These are phyloP conservation scores for Flaveria linearis DNA, from an alignment of 129 eudicot species.

Conservation along the genomic window DNA sequence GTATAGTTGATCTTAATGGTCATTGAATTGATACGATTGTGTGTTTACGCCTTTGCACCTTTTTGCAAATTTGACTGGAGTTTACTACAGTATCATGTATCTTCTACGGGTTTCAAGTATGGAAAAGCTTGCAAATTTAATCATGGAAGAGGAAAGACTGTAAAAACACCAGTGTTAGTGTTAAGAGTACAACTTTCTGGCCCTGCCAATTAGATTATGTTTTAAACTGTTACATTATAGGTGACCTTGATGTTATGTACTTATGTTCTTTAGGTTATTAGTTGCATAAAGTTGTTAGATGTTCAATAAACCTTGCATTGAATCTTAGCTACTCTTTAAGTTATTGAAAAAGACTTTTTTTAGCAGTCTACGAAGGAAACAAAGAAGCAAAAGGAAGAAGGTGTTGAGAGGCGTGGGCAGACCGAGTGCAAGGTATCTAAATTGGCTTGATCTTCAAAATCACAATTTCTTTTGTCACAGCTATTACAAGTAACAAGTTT, in stretches of 20 bases:
- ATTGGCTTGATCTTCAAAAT: not conserved
- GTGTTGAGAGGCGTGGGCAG: not conserved
- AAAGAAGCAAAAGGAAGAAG: conserved; percentile 1
- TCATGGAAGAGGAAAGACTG: conserved; percentile 53
- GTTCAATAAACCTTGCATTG: not conserved
- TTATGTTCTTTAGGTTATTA: conserved; percentile 9
- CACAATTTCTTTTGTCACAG: not conserved
- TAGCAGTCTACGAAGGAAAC: not conserved
- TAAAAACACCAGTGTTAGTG: conserved; percentile 34
- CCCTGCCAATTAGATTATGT: conserved; percentile 33
- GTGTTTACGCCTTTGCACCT: conserved; percentile 21
- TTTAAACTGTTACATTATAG: not conserved
- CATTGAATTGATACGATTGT: not conserved
- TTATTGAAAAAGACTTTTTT: not conserved
- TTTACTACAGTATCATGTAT: conserved; percentile 62
- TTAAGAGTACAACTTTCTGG: conserved; percentile 58
- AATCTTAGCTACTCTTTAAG: not conserved
- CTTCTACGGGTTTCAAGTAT: conserved; percentile 75
- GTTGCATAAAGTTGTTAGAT: conserved; percentile 1
- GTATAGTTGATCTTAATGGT: not conserved
- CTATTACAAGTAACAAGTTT: not conserved
- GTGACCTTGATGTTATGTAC: not conserved
- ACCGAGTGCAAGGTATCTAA: conserved; percentile 78
- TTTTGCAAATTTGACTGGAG: conserved; percentile 12
- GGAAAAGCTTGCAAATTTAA: conserved; percentile 75